A percentile compares a stretch with the other conserved stretches of the same genome.
Conservation (phyloP, 1,139 yeast genomes). For the Kurtzmaniella quercitrusa region DNA sequence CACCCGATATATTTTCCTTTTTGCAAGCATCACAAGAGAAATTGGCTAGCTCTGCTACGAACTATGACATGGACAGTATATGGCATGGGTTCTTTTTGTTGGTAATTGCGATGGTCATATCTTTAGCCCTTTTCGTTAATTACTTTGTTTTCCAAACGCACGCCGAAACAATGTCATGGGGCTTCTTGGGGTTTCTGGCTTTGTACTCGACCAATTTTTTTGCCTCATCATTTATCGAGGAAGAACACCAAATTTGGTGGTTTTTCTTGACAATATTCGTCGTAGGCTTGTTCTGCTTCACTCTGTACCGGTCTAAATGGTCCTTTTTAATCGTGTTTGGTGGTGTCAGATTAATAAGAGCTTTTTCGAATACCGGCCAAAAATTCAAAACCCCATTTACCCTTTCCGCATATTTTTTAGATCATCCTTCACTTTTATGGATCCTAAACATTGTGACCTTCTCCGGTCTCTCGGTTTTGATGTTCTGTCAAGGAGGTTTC, state of each 20-base stretch:
- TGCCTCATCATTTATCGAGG: conserved; percentile 93
- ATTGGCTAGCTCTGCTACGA: conserved; percentile 67
- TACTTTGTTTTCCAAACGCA: conserved; percentile 12
- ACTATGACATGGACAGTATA: conserved; percentile 59
- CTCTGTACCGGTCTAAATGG: conserved; percentile 9
- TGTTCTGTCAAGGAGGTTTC: conserved; percentile 28
- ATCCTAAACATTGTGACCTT: conserved; percentile 40
- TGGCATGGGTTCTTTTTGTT: conserved; percentile 41
- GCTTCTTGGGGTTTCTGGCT: conserved; percentile 30
- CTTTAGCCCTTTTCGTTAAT: conserved; percentile 15
- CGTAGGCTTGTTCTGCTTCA: conserved; percentile 13
- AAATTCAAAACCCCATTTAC: conserved; percentile 51
- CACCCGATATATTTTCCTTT: conserved; percentile 26
- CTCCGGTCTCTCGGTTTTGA: conserved; percentile 16
- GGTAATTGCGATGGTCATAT: conserved; percentile 23
- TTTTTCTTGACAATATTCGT: conserved; percentile 47
- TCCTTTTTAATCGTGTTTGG: conserved; percentile 29
- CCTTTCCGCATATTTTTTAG: conserved; percentile 43
- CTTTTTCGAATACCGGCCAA: conserved; percentile 92
- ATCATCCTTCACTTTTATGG: conserved; percentile 45
- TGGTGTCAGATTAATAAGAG: conserved; percentile 59
- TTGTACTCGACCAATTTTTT: conserved; percentile 60
- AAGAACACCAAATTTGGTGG: conserved; percentile 97
- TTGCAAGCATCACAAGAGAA: conserved; percentile 49
- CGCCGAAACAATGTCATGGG: background rate